These are phyloP conservation scores for Trichoderma pleuroti DNA, from an alignment of 2,329 filamentous ascomycete genomes.

Conservation along the genomic window DNA sequence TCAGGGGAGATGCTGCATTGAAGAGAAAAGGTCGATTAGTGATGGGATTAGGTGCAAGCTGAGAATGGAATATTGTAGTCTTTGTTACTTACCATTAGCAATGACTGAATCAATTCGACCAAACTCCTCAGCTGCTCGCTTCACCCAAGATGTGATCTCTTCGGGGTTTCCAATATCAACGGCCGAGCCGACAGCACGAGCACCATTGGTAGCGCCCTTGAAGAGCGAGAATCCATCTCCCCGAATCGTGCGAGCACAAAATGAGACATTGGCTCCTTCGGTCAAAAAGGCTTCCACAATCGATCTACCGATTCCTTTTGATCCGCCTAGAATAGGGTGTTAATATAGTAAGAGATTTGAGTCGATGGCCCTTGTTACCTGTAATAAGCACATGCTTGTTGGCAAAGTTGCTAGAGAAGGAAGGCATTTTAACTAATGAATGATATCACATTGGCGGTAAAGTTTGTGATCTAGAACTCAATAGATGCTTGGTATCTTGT, in stretches of 20 bases:
- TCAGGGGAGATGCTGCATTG: constrained; percentile 21
- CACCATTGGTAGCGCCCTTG: constrained; percentile 7
- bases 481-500: neutral
- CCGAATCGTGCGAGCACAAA: constrained; percentile 23
- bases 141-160: constrained; percentile 22
- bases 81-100: constrained; percentile 22
- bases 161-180: constrained; percentile 25
- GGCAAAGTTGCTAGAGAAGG: neutral
- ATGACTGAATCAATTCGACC: constrained; percentile 26
- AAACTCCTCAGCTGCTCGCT: constrained; percentile 22
- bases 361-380: neutral
- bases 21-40: neutral
- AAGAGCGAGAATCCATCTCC: constrained; percentile 25
- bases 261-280: constrained; percentile 30
- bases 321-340: constrained; percentile 21
- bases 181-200: constrained; percentile 22
- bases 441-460: neutral
- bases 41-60: too few species aligned
- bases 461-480: too few species aligned
- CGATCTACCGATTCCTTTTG: constrained; percentile 27
- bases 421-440: neutral
- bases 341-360: neutral
- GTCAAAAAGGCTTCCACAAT: constrained; percentile 24
- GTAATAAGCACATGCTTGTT: neutral
- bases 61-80: neutral